These are phyloP conservation scores for Rhodotorula sp. DNA, from an alignment of 1,284 basidiomycete genomes.

Conservation along the genomic window DNA sequence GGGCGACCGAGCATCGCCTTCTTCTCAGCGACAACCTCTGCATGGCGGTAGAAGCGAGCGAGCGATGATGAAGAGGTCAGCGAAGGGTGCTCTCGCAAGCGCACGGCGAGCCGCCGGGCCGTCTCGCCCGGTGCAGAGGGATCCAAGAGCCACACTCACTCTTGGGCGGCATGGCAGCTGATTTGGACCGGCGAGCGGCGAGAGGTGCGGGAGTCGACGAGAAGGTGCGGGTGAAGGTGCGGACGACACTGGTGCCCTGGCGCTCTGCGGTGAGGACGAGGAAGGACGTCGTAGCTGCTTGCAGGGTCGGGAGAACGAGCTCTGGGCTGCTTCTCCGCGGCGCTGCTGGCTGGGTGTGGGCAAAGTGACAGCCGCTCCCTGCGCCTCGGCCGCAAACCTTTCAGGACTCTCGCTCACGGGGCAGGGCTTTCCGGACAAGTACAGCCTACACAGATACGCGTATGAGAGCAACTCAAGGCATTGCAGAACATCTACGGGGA, in stretches of 20 bases:
- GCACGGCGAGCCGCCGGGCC: not conserved
- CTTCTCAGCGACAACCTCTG: constrained; percentile 72
- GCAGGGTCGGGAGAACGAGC: too few relatives aligned
- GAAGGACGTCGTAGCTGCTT: constrained; percentile 16
- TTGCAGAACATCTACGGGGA: not conserved
- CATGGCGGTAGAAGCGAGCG: not conserved
- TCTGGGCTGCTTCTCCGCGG: not conserved
- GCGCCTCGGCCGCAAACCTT: not conserved
- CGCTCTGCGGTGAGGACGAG: constrained; percentile 11
- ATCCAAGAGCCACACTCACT: constrained; percentile 10
- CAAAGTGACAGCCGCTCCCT: not conserved
- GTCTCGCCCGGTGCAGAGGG: not conserved
- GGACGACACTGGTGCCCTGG: constrained; percentile 6
- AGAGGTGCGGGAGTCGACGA: not conserved
- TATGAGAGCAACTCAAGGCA: not conserved
- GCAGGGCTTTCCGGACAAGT: not conserved
- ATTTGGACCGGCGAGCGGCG: constrained; percentile 21
- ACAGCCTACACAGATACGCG: not conserved
- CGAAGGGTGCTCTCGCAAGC: too few relatives aligned
- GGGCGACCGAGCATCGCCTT: constrained; percentile 83
- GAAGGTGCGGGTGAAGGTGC: constrained; percentile 21
- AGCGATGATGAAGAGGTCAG: not conserved
- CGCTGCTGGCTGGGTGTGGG: too few relatives aligned
- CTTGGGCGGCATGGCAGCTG: constrained; percentile 37
- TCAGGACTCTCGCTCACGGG: not conserved